These are phyloP conservation scores for Leccinum glutinopallens DNA, from an alignment of 1,284 basidiomycete species.

Conservation along the genomic window DNA sequence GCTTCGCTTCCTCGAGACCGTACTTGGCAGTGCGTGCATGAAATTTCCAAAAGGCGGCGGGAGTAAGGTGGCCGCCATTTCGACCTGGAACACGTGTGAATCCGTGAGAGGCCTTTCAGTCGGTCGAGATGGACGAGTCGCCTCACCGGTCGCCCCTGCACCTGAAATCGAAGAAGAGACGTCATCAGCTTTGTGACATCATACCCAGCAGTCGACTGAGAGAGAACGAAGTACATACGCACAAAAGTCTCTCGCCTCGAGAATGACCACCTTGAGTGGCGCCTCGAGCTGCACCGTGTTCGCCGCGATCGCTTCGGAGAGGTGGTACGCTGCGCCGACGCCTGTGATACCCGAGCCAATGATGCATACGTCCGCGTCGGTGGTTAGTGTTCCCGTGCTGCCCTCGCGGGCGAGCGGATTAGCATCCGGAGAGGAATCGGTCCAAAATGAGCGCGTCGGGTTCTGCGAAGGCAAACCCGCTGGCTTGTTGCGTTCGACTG, in stretches of 20 bases:
- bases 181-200: not conserved
- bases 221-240: constrained; percentile 33
- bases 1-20: constrained; percentile 56
- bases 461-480: constrained; percentile 53
- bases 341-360: constrained; percentile 82
- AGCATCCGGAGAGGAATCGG: constrained; percentile 51
- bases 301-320: constrained; percentile 45
- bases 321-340: constrained; percentile 68
- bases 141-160: constrained; percentile 75
- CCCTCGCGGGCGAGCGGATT: constrained; percentile 68
- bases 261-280: constrained; percentile 52
- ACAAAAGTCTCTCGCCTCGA: constrained; percentile 84
- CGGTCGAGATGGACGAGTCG: constrained; percentile 1
- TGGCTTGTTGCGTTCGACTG: constrained; percentile 11
- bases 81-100: constrained; percentile 48
- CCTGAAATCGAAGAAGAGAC: constrained; percentile 44
- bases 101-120: not conserved
- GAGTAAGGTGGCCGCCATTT: constrained; percentile 78
- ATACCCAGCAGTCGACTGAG: not conserved
- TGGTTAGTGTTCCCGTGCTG: constrained; percentile 56
- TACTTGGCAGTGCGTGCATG: constrained; percentile 38
- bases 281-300: constrained; percentile 13
- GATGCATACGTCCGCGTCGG: constrained; percentile 69
- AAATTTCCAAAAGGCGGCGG: constrained; percentile 53
- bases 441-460: constrained; percentile 73